Conservation (phyloP, 371 early-diverging fungal species). For the Mortierella sp. region DNA sequence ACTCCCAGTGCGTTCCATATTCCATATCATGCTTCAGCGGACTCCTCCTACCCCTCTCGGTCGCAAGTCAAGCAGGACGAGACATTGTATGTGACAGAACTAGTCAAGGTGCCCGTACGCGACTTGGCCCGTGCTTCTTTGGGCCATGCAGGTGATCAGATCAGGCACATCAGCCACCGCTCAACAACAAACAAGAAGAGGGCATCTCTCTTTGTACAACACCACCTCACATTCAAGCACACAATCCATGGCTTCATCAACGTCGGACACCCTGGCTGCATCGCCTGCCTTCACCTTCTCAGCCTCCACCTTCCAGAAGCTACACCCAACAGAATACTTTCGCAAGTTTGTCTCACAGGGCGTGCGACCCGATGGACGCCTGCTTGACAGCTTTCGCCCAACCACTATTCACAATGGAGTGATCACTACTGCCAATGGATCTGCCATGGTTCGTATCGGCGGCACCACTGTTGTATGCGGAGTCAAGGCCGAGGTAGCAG, state of each 20-base stretch:
- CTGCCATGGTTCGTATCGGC: conserved; percentile 89
- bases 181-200: conserved; percentile 10
- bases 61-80: no score
- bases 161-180: neutral
- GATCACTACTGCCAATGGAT: conserved; percentile 87
- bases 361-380: conserved; percentile 88
- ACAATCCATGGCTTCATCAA: conserved; percentile 20
- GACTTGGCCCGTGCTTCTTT: no score
- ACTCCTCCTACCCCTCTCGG: no score
- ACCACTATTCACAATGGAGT: conserved; percentile 70
- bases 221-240: neutral
- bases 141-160: no score
- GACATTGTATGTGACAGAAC: no score
- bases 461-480: conserved; percentile 93
- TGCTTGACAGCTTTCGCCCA: conserved; percentile 68
- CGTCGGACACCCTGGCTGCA: conserved; percentile 11
- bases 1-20: conserved; percentile 12
- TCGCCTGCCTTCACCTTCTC: conserved; percentile 55
- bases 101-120: no score
- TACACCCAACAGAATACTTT: conserved; percentile 91
- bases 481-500: conserved; percentile 94
- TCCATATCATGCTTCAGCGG: conserved; percentile 5
- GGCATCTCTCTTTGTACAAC: neutral
- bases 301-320: conserved; percentile 67
- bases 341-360: conserved; percentile 82